Conservation (phyloP, 495 filamentous ascomycete genomes). For the Pseudotulostoma volvatum region DNA sequence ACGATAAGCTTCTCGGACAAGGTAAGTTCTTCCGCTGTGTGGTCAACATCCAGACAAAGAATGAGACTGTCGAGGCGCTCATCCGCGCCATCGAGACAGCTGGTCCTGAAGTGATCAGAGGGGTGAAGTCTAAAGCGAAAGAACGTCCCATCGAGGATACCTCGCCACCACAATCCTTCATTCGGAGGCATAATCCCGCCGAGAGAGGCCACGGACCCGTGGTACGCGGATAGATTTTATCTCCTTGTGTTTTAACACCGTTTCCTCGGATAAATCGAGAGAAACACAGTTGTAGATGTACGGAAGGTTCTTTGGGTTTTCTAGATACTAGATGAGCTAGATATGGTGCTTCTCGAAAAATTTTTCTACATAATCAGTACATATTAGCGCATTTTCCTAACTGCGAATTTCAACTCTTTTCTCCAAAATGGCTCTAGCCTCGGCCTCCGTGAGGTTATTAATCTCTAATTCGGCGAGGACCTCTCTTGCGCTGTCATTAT, state of each 20-base stretch:
- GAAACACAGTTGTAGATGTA: no score
- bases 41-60: conserved; percentile 58
- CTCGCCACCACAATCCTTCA: not conserved
- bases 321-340: no score
- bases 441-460: conserved; percentile 44
- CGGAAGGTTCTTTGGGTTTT: no score
- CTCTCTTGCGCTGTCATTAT: conserved; percentile 63
- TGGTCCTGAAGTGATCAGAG: conserved; percentile 32
- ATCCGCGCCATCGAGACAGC: conserved; percentile 55
- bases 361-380: no score
- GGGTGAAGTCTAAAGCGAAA: conserved; percentile 12
- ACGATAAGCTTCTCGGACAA: conserved; percentile 34
- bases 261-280: no score
- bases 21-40: conserved; percentile 84
- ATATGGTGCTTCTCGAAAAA: no score
- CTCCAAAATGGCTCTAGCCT: conserved; percentile 64
- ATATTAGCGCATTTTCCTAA: no score
- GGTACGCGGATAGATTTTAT: conserved; percentile 9
- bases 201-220: conserved; percentile 23
- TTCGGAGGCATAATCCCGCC: conserved; percentile 11
- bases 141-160: conserved; percentile 1
- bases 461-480: conserved; percentile 52
- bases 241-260: not conserved
- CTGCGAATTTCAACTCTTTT: conserved; percentile 53
- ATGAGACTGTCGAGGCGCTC: conserved; percentile 59